Conservation (phyloP, 768 basidiomycete species). For the Boletus rubroflammeus region DNA sequence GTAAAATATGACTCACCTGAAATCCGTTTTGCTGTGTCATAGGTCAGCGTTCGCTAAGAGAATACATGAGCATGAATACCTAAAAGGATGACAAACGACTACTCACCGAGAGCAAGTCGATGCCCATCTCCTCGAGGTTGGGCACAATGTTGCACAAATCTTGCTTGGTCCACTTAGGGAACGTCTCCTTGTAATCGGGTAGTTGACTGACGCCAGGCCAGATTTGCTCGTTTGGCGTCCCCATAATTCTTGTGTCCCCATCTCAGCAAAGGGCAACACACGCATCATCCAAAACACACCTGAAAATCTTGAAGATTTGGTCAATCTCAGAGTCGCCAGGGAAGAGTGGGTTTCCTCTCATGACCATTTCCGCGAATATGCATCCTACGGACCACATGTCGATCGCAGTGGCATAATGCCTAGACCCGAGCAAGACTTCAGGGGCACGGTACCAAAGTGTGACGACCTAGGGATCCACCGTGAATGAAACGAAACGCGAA, state of each 20-base stretch:
- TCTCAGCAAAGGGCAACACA: slow-evolving; percentile 1
- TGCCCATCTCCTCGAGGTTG: slow-evolving; percentile 69
- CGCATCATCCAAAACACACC: slow-evolving; percentile 43
- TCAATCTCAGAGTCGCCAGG: slow-evolving; percentile 99
- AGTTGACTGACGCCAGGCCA: slow-evolving; percentile 90
- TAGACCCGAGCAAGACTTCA: slow-evolving; percentile 91
- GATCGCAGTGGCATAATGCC: slow-evolving; percentile 95
- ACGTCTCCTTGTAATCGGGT: slow-evolving; percentile 94
- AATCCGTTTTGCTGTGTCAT: slow-evolving; percentile 89
- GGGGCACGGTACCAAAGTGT: slow-evolving; percentile 99
- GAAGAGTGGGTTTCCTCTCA: slow-evolving; percentile 87
- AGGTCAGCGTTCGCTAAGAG: slow-evolving; percentile 63
- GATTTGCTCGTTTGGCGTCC: slow-evolving; percentile 84
- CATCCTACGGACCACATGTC: slow-evolving; percentile 99
- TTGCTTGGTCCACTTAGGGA: slow-evolving; percentile 90
- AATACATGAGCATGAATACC: neutral
- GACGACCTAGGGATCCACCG: slow-evolving; percentile 66
- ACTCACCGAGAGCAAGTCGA: slow-evolving; percentile 73
- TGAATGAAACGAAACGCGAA: slow-evolving; percentile 6
- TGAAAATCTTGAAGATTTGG: slow-evolving; percentile 99
- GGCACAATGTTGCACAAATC: slow-evolving; percentile 66
- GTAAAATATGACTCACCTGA: slow-evolving; percentile 56
- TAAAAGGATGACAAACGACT: neutral
- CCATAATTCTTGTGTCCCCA: slow-evolving; percentile 65
- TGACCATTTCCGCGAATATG: slow-evolving; percentile 98